phyloP scores from a whole-genome alignment of 2,329 filamentous ascomycete species.

The Pyrenophora teres region DNA sequence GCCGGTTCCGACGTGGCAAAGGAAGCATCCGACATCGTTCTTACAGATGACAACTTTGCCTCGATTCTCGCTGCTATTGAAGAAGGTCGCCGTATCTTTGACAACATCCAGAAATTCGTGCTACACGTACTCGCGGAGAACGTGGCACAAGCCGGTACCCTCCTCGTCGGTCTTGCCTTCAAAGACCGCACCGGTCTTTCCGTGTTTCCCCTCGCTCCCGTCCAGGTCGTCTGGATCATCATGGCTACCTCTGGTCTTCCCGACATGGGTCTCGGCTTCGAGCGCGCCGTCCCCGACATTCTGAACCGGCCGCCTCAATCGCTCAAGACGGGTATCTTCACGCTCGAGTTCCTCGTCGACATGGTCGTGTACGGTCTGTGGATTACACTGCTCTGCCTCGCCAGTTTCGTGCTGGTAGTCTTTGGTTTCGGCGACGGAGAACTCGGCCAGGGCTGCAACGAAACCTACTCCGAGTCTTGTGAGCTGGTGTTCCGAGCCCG shows the following conservation, averaged over 20 bases:
- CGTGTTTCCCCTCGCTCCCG: conserved; percentile 45
- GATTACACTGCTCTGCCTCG: conserved; percentile 42
- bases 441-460: conserved; percentile 44
- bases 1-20: conserved; percentile 53
- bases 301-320: conserved; percentile 21
- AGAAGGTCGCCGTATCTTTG: conserved; percentile 53
- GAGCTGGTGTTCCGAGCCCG: conserved; percentile 58
- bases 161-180: conserved; percentile 44
- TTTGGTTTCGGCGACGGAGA: conserved; percentile 41
- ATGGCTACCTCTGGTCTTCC: conserved; percentile 47
- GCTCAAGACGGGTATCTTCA: conserved; percentile 42
- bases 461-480: conserved; percentile 36
- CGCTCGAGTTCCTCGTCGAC: conserved; percentile 41
- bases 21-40: conserved; percentile 52
- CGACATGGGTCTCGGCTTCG: conserved; percentile 44
- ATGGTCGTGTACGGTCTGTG: conserved; percentile 45
- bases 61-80: conserved; percentile 53
- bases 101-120: conserved; percentile 53
- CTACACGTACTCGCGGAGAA: conserved; percentile 41
- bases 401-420: conserved; percentile 42
- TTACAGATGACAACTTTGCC: conserved; percentile 54
- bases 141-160: conserved; percentile 42
- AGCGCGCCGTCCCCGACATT: conserved; percentile 43
- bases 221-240: conserved; percentile 48
- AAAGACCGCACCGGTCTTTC: conserved; percentile 39